These are phyloP conservation scores for Chalara sp. DNA, from an alignment of 2,329 filamentous ascomycete species.

Conservation along the genomic window DNA sequence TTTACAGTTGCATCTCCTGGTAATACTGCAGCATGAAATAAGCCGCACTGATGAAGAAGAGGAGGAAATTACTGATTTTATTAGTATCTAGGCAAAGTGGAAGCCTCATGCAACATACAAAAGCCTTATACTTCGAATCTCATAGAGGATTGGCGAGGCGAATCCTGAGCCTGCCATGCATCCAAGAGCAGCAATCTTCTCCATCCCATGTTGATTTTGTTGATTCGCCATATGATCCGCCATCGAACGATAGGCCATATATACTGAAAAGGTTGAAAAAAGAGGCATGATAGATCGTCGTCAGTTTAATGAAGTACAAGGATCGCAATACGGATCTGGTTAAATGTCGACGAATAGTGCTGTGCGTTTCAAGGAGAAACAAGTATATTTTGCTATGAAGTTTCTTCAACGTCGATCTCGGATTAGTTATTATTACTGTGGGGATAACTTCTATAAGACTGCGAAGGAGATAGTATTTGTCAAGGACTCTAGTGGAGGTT, in stretches of 20 bases:
- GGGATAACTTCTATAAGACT: too few relatives aligned
- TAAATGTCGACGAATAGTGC: neutral
- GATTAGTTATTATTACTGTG: too few relatives aligned
- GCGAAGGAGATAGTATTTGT: too few relatives aligned
- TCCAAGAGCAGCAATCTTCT: constrained; percentile 1
- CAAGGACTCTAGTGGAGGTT: too few relatives aligned
- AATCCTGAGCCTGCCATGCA: constrained; percentile 5
- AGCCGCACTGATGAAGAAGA: constrained; percentile 1
- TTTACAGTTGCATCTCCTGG: constrained; percentile 9
- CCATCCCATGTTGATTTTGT: neutral
- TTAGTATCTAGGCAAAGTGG: neutral
- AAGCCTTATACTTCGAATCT: constrained; percentile 2
- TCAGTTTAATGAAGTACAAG: neutral
- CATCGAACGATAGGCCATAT: neutral
- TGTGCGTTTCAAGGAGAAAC: neutral
- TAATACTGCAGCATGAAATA: constrained; percentile 4
- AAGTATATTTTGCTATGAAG: too few relatives aligned
- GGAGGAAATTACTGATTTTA: neutral
- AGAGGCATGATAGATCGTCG: neutral
- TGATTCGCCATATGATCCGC: neutral
- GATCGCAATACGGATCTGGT: neutral
- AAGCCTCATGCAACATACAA: constrained; percentile 3
- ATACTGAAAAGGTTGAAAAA: neutral
- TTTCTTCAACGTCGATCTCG: too few relatives aligned
- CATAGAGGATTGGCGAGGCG: constrained; percentile 10